Percentiles rank a stretch among this genome's conserved stretches.
phyloP scores from a whole-genome alignment of 768 basidiomycete genomes.

The Hygrocybe coccinea region DNA sequence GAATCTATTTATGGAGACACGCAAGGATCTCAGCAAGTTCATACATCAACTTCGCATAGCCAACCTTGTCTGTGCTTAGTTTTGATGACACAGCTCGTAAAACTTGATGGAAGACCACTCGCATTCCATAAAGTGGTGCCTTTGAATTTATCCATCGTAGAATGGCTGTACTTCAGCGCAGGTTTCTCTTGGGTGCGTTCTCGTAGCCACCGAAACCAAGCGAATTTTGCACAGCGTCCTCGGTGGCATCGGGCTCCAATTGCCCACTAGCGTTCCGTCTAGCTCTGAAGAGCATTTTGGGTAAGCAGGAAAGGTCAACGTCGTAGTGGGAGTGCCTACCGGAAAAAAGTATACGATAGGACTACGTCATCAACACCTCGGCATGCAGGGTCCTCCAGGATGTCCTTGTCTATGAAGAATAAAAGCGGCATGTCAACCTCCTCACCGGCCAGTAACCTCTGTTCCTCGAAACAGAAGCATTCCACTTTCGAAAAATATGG shows the following conservation, averaged over 20 bases:
- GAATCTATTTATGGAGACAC: no score
- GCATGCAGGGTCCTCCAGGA: constrained; percentile 88
- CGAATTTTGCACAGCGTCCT: constrained; percentile 73
- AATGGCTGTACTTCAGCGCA: background rate
- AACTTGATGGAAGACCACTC: no score
- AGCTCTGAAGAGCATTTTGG: constrained; percentile 51
- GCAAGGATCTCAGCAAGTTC: no score
- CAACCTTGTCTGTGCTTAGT: no score
- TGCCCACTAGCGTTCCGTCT: constrained; percentile 81
- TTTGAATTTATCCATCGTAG: no score
- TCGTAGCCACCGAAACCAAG: constrained; percentile 70
- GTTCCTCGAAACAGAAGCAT: constrained; percentile 99
- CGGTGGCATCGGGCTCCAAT: constrained; percentile 83
- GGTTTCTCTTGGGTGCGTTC: constrained; percentile 42
- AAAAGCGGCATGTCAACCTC: constrained; percentile 97
- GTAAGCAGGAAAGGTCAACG: background rate
- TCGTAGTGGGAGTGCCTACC: constrained; percentile 42
- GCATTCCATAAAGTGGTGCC: no score
- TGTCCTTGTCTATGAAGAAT: constrained; percentile 98
- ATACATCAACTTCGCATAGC: background rate
- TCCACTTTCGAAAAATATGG: constrained; percentile 99
- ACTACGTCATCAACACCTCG: constrained; percentile 86
- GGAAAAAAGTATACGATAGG: constrained; percentile 96
- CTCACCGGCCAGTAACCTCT: constrained; percentile 88
- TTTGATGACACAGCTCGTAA: no score